A percentile compares a stretch with the other conserved stretches of the same genome.
Evolutionary conservation across 1,284 basidiomycete species (phyloP).

Genomic region (Coniophora puteana): DNA sequence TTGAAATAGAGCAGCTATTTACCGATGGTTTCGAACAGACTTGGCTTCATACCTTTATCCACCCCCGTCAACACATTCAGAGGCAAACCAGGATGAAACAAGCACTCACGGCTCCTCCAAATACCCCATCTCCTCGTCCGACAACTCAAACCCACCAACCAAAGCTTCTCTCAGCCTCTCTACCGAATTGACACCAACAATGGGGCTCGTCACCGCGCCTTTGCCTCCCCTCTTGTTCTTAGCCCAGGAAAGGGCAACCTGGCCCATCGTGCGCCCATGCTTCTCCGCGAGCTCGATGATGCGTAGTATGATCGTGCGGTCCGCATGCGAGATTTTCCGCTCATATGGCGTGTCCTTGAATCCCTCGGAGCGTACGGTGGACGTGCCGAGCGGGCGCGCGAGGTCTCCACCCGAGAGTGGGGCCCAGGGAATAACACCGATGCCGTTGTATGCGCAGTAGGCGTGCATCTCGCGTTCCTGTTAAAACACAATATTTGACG

Average conservation of each 20-base stretch:
- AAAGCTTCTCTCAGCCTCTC: constrained; percentile 20
- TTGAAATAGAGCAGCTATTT: too few relatives aligned
- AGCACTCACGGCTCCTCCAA: constrained; percentile 26
- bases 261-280: constrained; percentile 35
- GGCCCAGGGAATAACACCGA: constrained; percentile 40
- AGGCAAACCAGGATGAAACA: too few relatives aligned
- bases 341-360: constrained; percentile 27
- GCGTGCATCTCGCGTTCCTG: constrained; percentile 46
- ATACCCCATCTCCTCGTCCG: constrained; percentile 22
- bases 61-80: too few relatives aligned
- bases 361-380: constrained; percentile 20
- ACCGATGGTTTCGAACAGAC: too few relatives aligned
- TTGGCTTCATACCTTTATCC: too few relatives aligned
- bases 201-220: constrained; percentile 37
- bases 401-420: constrained; percentile 37
- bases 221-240: too few relatives aligned
- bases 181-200: constrained; percentile 28
- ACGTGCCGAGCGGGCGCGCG: constrained; percentile 31
- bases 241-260: constrained; percentile 40
- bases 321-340: constrained; percentile 22
- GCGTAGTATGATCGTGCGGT: constrained; percentile 34
- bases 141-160: constrained; percentile 15
- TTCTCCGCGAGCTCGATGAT: constrained; percentile 38
- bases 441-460: constrained; percentile 44
- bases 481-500: constrained; percentile 1